Percentiles rank a stretch among this genome's conserved stretches.
These are phyloP conservation scores for Piper longum DNA, from an alignment of 164 flowering plant genomes.

Conservation along the genomic window DNA sequence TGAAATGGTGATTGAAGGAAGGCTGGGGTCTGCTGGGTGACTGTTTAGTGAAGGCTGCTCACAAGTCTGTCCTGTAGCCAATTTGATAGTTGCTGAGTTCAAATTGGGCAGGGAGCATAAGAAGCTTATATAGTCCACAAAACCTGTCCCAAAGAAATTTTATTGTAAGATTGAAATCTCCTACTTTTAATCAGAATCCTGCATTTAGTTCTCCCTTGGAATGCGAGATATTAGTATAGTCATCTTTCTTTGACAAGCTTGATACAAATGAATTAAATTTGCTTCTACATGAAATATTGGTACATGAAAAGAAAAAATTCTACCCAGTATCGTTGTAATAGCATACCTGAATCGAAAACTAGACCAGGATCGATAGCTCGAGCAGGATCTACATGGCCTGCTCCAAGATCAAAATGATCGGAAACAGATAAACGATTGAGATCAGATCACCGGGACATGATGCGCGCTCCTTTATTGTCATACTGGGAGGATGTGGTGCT, in stretches of 20 bases:
- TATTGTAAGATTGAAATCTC: no score
- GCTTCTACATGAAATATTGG: no score
- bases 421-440: conserved; percentile 30
- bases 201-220: no score
- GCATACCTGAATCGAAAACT: conserved; percentile 50
- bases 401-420: conserved; percentile 62
- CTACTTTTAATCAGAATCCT: no score
- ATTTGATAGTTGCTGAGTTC: conserved; percentile 22
- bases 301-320: background rate
- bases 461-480: conserved; percentile 45
- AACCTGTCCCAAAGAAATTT: conserved; percentile 25
- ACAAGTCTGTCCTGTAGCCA: conserved; percentile 48
- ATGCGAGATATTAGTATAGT: no score
- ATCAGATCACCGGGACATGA: conserved; percentile 52
- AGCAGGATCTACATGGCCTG: conserved; percentile 53
- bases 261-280: no score
- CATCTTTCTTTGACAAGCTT: no score
- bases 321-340: background rate
- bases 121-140: conserved; percentile 67
- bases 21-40: conserved; percentile 61
- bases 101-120: conserved; percentile 63
- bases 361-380: conserved; percentile 73
- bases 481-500: conserved; percentile 61
- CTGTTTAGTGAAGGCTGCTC: conserved; percentile 9
- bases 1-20: conserved; percentile 67